Conservation (phyloP, 208 protist species). For the Zelonia costaricensis region DNA sequence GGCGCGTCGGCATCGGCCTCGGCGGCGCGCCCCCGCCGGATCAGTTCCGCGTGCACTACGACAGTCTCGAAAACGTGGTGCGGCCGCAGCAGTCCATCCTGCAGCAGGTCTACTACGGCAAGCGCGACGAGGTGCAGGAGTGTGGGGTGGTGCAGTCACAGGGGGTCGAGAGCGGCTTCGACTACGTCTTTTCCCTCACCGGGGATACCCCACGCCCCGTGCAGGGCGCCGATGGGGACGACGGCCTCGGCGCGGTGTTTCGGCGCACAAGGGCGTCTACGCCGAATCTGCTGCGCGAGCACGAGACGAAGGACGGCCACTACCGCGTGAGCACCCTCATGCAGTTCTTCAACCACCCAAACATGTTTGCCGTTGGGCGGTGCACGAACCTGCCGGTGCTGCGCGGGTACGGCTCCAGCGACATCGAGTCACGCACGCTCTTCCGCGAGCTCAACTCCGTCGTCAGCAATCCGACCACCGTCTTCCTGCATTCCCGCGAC, state of each 20-base stretch:
- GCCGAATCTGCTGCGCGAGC: constrained; percentile 65
- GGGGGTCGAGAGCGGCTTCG: constrained; percentile 50
- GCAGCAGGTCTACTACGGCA: constrained; percentile 74
- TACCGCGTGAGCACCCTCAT: constrained; percentile 85
- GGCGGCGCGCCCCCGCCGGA: constrained; percentile 26
- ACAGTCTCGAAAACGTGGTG: constrained; percentile 45
- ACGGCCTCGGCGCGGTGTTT: not conserved
- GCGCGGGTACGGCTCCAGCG: constrained; percentile 68
- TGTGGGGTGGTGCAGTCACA: constrained; percentile 31
- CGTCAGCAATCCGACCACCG: constrained; percentile 61
- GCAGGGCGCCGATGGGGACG: constrained; percentile 23
- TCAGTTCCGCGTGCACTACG: constrained; percentile 49
- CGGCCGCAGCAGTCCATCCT: constrained; percentile 68
- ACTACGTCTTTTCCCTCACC: constrained; percentile 82
- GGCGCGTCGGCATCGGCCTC: constrained; percentile 4
- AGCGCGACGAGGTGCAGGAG: constrained; percentile 32
- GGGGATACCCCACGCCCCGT: constrained; percentile 77
- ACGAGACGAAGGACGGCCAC: constrained; percentile 75
- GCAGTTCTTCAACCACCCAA: constrained; percentile 77
- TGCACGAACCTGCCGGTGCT: constrained; percentile 77
- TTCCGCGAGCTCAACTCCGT: constrained; percentile 78
- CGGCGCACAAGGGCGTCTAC: no score
- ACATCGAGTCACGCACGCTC: constrained; percentile 74
- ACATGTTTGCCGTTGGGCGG: constrained; percentile 74
- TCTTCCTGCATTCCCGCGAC: constrained; percentile 66